These are phyloP conservation scores for Dothideomycetes sp. DNA, from an alignment of 2,329 filamentous ascomycete species.

Conservation along the genomic window DNA sequence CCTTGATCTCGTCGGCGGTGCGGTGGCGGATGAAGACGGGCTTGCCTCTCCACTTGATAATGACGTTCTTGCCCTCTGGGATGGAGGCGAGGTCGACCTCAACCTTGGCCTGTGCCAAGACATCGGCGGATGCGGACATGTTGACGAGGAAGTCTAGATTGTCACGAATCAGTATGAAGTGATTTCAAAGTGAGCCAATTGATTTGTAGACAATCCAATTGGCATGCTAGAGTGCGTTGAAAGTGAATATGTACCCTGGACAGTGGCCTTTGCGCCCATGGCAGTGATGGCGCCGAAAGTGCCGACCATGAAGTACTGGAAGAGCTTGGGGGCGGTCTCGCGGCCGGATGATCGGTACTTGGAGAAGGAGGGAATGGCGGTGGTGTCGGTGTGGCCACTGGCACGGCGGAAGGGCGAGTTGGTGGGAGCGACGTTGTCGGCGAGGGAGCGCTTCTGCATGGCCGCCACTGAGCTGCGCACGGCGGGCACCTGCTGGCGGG, in stretches of 20 bases:
- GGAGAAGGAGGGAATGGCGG: constrained; percentile 77
- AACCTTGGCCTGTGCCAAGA: constrained; percentile 98
- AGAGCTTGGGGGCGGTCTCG: constrained; percentile 69
- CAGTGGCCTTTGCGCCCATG: constrained; percentile 91
- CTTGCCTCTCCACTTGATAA: constrained; percentile 99
- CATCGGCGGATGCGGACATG: constrained; percentile 98
- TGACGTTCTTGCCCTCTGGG: constrained; percentile 99
- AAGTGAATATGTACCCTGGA: constrained; percentile 64
- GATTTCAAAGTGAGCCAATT: not conserved
- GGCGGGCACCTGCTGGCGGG: constrained; percentile 34
- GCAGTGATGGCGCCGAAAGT: constrained; percentile 85
- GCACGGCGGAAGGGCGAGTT: constrained; percentile 44
- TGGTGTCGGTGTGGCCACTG: constrained; percentile 34
- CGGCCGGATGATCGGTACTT: constrained; percentile 67
- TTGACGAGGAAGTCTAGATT: constrained; percentile 92
- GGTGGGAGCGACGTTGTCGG: constrained; percentile 29
- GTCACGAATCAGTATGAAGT: constrained; percentile 2
- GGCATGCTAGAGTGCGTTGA: not conserved
- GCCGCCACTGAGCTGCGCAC: constrained; percentile 32
- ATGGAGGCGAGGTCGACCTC: constrained; percentile 89
- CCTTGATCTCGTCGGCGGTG: constrained; percentile 82
- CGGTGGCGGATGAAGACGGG: constrained; percentile 99
- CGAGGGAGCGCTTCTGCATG: constrained; percentile 32
- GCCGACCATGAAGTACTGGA: constrained; percentile 98
- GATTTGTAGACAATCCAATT: not conserved